Conservation (phyloP, 2,329 filamentous ascomycete genomes). For the Cladosporium sp. region DNA sequence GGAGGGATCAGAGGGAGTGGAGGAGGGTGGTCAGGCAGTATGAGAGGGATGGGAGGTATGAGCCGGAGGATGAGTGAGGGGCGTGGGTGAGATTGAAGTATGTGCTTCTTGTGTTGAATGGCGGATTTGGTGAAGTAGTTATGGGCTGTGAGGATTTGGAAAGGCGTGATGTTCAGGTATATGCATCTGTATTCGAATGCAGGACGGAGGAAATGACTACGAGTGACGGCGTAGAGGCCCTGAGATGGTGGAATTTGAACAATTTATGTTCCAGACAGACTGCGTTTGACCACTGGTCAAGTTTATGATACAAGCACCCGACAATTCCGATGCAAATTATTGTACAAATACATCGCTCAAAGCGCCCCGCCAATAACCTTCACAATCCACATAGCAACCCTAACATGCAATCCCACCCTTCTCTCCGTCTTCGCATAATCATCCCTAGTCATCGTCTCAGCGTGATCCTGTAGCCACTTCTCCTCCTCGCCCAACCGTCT, state of each 20-base stretch:
- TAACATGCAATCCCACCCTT: slow-evolving; percentile 78
- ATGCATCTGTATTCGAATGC: no score
- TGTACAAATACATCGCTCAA: background rate
- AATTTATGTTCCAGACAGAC: no score
- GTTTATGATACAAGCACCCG: background rate
- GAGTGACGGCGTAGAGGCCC: no score
- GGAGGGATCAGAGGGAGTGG: slow-evolving; percentile 25
- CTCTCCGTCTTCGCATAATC: slow-evolving; percentile 80
- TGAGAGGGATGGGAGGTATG: slow-evolving; percentile 24
- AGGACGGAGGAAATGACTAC: no score
- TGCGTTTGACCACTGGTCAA: no score
- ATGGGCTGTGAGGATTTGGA: no score
- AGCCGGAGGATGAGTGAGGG: slow-evolving; percentile 13
- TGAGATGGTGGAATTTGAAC: no score
- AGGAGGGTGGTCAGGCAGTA: slow-evolving; percentile 20
- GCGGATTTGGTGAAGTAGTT: no score
- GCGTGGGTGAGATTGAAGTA: no score
- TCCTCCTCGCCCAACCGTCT: slow-evolving; percentile 73
- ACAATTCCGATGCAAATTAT: background rate
- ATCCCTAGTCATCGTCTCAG: slow-evolving; percentile 63
- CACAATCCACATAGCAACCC: slow-evolving; percentile 75
- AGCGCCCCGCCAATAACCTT: slow-evolving; percentile 12
- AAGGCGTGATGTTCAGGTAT: no score
- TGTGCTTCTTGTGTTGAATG: no score
- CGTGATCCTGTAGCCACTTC: slow-evolving; percentile 71